Conservation (phyloP, 2,329 filamentous ascomycete genomes). For the Arthroderma sp. region DNA sequence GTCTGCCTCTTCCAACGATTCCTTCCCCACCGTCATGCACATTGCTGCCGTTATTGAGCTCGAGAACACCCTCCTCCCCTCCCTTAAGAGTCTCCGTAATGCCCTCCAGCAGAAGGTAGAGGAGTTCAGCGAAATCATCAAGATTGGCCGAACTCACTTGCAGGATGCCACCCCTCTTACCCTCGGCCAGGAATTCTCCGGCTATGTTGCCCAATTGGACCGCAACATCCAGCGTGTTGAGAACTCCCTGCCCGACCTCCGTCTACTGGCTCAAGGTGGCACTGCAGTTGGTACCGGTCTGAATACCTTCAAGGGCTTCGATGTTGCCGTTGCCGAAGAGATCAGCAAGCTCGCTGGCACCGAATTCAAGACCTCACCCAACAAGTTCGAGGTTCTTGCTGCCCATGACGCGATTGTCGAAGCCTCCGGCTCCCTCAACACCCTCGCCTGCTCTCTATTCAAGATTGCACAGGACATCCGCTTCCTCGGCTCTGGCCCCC, state of each 20-base stretch:
- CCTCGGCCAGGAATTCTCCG: conserved; percentile 92
- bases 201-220: conserved; percentile 90
- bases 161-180: conserved; percentile 95
- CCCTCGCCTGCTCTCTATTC: conserved; percentile 76
- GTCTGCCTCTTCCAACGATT: conserved; percentile 96
- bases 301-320: conserved; percentile 95
- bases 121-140: conserved; percentile 88
- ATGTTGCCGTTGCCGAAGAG: conserved; percentile 80
- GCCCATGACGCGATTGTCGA: conserved; percentile 94
- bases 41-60: conserved; percentile 93
- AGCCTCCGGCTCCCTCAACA: conserved; percentile 87
- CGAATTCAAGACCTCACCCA: conserved; percentile 88
- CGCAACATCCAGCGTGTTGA: conserved; percentile 79
- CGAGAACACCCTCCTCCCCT: conserved; percentile 70
- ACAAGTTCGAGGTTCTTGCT: conserved; percentile 96
- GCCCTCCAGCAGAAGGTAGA: conserved; percentile 81
- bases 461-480: conserved; percentile 98
- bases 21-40: conserved; percentile 99
- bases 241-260: conserved; percentile 67
- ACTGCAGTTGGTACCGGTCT: conserved; percentile 94
- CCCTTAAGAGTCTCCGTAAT: conserved; percentile 66
- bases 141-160: conserved; percentile 95
- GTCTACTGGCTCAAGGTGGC: conserved; percentile 82
- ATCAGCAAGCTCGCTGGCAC: conserved; percentile 86
- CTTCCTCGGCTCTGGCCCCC: conserved; percentile 89